Base-by-base conservation (phyloP, 495 filamentous ascomycete species). In the Aspergillus coremiiformis region DNA sequence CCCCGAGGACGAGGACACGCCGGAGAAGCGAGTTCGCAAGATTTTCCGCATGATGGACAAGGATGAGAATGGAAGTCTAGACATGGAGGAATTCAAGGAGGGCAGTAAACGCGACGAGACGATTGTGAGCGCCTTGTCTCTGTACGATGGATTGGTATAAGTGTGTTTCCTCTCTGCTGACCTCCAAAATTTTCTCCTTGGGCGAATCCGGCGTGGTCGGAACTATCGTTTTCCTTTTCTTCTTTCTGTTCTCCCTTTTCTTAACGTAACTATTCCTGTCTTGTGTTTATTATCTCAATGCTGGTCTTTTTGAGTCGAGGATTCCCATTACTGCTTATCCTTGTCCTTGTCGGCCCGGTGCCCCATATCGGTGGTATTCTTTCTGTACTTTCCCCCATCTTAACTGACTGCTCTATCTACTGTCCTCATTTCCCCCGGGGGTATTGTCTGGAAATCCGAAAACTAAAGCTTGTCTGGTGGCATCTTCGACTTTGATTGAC, bases 41-140 rank as follows among this genome's bases (percentile, higher is more conserved):
- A 98, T 98, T 68, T 98, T 98, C 75, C 83, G 87, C 60, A 96
- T 97, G 93, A 98, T 98, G 93, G 93, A 98, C 75, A 98, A 98
- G 76, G 93, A 98, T 65, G 91, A 98, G 75, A 96, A 97, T 63
- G 86, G 91, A 52, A 89, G 84, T 64, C 73, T 95, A 47, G 85
- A 93, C 69, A 88, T 96, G 79, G 84, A 90, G 45, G 93, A 98
- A 68, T 98, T 98, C 78, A 97, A 96, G 70, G 93, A 97, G 70
- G 93, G 94, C 61, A 95, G 89, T 72, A 94, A 96, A 76, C 88
- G 90, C 33, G 93, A 98, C 68, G 92, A 95, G 70, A 98, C 94
- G n/a, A 98, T 98, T 65, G 93, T 98, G 33, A 96, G 89, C 42
- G 93, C 94, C 11, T 75, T 98, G 59, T 96, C 91, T 46, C 78